These are phyloP conservation scores for Zymoseptoria pseudotritici DNA, from an alignment of 2,329 filamentous ascomycete genomes.

Conservation along the genomic window DNA sequence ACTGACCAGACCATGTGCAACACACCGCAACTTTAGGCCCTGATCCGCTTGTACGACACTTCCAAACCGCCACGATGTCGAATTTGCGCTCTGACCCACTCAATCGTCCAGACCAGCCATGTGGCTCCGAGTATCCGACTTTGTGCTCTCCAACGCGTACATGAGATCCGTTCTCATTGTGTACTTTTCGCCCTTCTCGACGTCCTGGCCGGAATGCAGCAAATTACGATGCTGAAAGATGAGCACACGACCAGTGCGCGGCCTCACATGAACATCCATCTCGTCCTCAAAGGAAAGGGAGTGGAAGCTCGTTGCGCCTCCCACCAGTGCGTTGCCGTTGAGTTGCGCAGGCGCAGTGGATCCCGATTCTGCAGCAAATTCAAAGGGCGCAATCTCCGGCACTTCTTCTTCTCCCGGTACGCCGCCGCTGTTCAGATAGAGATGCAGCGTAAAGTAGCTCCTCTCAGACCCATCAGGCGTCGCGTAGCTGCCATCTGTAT, in stretches of 20 bases:
- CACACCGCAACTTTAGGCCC: background rate
- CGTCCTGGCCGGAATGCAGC: constrained; percentile 49
- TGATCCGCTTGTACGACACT: background rate
- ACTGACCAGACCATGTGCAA: background rate
- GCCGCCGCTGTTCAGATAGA: constrained; percentile 36
- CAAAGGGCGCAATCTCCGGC: constrained; percentile 5
- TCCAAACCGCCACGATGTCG: background rate
- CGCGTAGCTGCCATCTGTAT: constrained; percentile 60
- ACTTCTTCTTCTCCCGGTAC: constrained; percentile 10
- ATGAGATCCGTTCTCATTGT: constrained; percentile 51
- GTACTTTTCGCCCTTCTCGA: constrained; percentile 46
- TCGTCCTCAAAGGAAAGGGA: constrained; percentile 22
- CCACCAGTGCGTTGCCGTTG: constrained; percentile 30
- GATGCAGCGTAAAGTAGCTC: constrained; percentile 49
- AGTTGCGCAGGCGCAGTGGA: background rate
- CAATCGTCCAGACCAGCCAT: constrained; percentile 10
- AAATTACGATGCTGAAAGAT: constrained; percentile 50
- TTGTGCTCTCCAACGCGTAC: constrained; percentile 34
- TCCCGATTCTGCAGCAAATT: background rate
- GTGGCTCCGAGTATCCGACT: constrained; percentile 7
- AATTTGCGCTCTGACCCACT: background rate
- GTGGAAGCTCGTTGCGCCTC: constrained; percentile 50
- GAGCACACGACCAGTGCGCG: constrained; percentile 46
- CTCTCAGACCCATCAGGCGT: constrained; percentile 47
- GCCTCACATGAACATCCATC: constrained; percentile 38